Evolutionary conservation across 257 asterid species (phyloP).

Genomic region (Linderniella brevidens): DNA sequence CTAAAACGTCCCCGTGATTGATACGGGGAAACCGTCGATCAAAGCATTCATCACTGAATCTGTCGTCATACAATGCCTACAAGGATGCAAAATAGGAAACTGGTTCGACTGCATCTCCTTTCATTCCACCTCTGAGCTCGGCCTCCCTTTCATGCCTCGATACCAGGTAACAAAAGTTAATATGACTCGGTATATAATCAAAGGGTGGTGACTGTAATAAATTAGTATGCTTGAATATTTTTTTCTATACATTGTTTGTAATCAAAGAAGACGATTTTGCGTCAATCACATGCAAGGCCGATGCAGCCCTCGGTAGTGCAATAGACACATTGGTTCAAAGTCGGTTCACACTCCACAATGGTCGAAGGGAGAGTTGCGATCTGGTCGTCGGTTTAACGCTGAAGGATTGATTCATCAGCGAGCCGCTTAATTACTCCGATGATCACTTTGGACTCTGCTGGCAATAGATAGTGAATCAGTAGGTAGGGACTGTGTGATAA

Average conservation of each 20-base stretch:
- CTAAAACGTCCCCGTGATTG: constrained; percentile 76
- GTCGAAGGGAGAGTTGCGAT: constrained; percentile 21
- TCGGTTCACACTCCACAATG: constrained; percentile 55
- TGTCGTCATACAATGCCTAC: constrained; percentile 64
- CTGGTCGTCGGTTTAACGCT: constrained; percentile 56
- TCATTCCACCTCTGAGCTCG: constrained; percentile 41
- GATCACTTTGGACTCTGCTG: constrained; percentile 48
- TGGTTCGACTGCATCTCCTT: constrained; percentile 66
- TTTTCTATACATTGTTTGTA: neutral
- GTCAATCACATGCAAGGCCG: constrained; percentile 66
- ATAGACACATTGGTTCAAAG: constrained; percentile 39
- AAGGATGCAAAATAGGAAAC: constrained; percentile 58
- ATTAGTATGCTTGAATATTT: neutral
- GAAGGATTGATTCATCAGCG: constrained; percentile 64
- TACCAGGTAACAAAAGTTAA: constrained; percentile 28
- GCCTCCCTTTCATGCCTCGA: constrained; percentile 70
- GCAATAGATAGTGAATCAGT: constrained; percentile 36
- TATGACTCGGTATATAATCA: no score
- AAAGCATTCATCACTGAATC: constrained; percentile 85
- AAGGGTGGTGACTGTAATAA: no score
- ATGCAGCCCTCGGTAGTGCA: constrained; percentile 45
- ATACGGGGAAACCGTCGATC: constrained; percentile 33
- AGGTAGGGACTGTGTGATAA: constrained; percentile 5
- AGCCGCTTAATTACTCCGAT: constrained; percentile 63
- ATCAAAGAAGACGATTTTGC: constrained; percentile 13